Percentiles rank a stretch among this genome's conserved stretches.
These are phyloP conservation scores for Tilletia indica DNA, from an alignment of 1,284 basidiomycete genomes.

Conservation along the genomic window DNA sequence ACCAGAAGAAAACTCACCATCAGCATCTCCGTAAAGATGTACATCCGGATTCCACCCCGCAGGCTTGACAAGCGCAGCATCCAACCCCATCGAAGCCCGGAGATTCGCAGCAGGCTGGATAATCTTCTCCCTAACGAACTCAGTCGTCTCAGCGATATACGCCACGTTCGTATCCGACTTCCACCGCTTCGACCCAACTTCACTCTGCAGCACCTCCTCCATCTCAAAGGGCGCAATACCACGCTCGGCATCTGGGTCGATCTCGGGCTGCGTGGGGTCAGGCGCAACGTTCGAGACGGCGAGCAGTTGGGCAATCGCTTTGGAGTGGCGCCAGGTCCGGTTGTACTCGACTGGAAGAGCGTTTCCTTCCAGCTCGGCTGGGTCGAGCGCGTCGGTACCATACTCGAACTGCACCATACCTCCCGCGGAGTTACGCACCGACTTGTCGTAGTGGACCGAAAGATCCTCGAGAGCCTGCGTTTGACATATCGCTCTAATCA, in stretches of 20 bases:
- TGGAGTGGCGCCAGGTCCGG: slow-evolving; percentile 83
- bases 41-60: slow-evolving; percentile 76
- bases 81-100: slow-evolving; percentile 77
- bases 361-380: slow-evolving; percentile 91
- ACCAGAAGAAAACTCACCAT: slow-evolving; percentile 44
- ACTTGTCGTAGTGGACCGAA: slow-evolving; percentile 92
- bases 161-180: slow-evolving; percentile 68
- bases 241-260: slow-evolving; percentile 53
- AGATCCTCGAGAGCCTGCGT: slow-evolving; percentile 81
- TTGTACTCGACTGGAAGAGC: slow-evolving; percentile 68
- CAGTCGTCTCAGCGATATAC: slow-evolving; percentile 73
- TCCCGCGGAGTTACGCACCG: slow-evolving; percentile 92
- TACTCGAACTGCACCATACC: slow-evolving; percentile 98
- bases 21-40: slow-evolving; percentile 73
- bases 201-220: slow-evolving; percentile 68
- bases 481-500: not conserved
- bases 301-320: slow-evolving; percentile 62
- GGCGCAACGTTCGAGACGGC: not conserved
- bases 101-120: slow-evolving; percentile 69
- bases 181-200: slow-evolving; percentile 59
- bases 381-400: slow-evolving; percentile 95
- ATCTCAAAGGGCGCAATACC: slow-evolving; percentile 86
- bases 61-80: slow-evolving; percentile 72
- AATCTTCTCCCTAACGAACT: slow-evolving; percentile 72
- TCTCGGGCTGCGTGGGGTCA: not conserved